Base-by-base conservation (phyloP, 2,329 filamentous ascomycete genomes). In the Clonostachys sp. region DNA sequence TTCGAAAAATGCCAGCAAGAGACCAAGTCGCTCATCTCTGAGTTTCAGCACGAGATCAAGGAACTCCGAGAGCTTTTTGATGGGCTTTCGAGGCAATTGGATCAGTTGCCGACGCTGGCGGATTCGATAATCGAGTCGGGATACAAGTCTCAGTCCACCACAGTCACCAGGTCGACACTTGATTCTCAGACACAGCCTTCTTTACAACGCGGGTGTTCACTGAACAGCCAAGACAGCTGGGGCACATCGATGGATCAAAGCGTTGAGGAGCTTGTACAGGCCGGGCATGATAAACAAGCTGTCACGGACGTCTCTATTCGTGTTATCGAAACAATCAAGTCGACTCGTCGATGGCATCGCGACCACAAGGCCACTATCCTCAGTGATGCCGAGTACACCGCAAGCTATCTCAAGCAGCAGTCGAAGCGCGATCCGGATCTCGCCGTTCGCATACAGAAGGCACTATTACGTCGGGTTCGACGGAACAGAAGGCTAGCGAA, bases 311-410 rank as follows among this genome's bases (percentile, higher is more conserved):
- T 55, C 6, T n/a, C 36, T 18, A 44, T 45, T 5, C 65, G 66
- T 36, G 62, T 70, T 41, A 49, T 57, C n/a, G 65, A 69, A 36
- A 50, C 63, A 16, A 58, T 69, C 48, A 54, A 53, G 45, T 69
- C 66, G 0, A 69, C 66, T 12, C 61, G 63, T 40, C 63, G 66
- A 38, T 70, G 66, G 66, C 65, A 70, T 50, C 57, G 56, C 30
- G 65, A 68, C 33, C 63, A 65, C 55, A 68, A 68, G 46, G 59
- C 53, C 6, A 68, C 64, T 3, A 42, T 39, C 24, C 51, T 60
- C 39, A 34, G 50, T n/a, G 65, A 68, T 34, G 55, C 53, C 14
- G 47, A 50, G 10, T 70, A 68, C 44, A 54, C 56, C 24, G 50
- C 51, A 14, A 57, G 54, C 18, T 70, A 70, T 45, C 58, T 70